Evolutionary conservation across 2,329 filamentous ascomycete genomes (phyloP).

Genomic region (Colletotrichum higginsianum): DNA sequence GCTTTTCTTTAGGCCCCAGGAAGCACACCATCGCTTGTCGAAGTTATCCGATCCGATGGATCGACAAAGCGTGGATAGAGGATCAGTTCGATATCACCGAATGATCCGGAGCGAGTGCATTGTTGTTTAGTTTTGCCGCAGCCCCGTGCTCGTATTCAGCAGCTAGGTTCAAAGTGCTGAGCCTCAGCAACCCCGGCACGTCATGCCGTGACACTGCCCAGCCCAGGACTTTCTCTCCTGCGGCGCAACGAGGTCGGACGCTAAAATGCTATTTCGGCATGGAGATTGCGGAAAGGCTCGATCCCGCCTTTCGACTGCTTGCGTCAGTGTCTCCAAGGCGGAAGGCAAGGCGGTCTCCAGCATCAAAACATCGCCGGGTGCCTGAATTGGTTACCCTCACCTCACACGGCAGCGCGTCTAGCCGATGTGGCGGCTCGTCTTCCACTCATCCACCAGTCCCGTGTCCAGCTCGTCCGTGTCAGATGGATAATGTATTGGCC

Average conservation of each 20-base stretch:
- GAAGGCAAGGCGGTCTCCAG: conserved; percentile 7
- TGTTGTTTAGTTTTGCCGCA: not conserved
- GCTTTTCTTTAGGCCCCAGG: not conserved
- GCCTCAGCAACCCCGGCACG: not conserved
- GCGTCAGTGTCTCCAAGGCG: conserved; percentile 1
- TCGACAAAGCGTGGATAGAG: not conserved
- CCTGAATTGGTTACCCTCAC: not conserved
- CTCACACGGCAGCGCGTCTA: not conserved
- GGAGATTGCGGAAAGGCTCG: not conserved
- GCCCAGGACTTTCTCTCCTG: not conserved
- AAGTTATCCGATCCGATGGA: not conserved
- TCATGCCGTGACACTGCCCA: not conserved
- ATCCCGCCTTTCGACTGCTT: conserved; percentile 2
- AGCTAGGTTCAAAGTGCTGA: not conserved
- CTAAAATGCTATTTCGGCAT: not conserved
- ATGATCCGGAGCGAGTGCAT: not conserved
- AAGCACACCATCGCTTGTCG: not conserved
- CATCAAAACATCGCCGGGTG: conserved; percentile 1
- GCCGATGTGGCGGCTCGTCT: conserved; percentile 25
- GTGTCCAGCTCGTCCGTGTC: conserved; percentile 16
- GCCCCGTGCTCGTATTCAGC: not conserved
- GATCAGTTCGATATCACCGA: not conserved
- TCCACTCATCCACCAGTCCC: conserved; percentile 16
- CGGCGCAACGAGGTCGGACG: not conserved
- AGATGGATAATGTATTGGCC: conserved; percentile 3